A percentile compares a stretch with the other conserved stretches of the same genome.
Conservation (phyloP, 257 asterid species). For the Petunia axillaris region DNA sequence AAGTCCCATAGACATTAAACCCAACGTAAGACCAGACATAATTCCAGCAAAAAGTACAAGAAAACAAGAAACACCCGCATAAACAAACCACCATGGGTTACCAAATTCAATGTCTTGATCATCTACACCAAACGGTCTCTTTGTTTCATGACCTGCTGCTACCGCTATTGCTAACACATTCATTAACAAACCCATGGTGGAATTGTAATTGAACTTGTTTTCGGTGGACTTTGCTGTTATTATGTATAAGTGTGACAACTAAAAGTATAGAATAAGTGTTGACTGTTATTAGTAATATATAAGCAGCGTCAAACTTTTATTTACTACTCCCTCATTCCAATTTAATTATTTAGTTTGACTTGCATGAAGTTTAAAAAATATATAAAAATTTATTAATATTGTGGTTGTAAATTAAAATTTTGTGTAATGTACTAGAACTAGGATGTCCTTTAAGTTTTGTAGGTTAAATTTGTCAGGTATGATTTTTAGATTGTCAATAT, state of each 20-base stretch:
- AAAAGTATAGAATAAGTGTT: neutral
- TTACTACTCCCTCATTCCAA: too few species aligned
- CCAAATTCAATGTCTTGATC: constrained; percentile 82
- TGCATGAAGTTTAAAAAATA: too few species aligned
- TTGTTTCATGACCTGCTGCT: constrained; percentile 38
- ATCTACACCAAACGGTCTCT: constrained; percentile 58
- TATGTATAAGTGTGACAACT: constrained; percentile 16
- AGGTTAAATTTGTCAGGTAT: too few species aligned
- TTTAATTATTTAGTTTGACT: too few species aligned
- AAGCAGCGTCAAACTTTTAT: too few species aligned
- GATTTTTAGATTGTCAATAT: too few species aligned
- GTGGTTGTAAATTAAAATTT: too few species aligned
- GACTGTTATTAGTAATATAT: too few species aligned
- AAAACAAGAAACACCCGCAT: constrained; percentile 85
- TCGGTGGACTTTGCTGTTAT: neutral
- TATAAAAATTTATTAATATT: too few species aligned
- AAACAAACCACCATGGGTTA: constrained; percentile 85
- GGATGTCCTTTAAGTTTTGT: too few species aligned
- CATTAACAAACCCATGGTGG: constrained; percentile 41
- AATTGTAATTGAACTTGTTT: neutral
- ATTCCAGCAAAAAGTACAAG: constrained; percentile 96
- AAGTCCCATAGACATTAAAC: constrained; percentile 89
- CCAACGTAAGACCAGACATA: constrained; percentile 93
- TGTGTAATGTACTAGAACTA: too few species aligned
- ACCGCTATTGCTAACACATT: constrained; percentile 50